Evolutionary conservation across 2,329 filamentous ascomycete genomes (phyloP), one percentile per base, ranked within the genome.

Genomic region (Trichophyton simii): DNA sequence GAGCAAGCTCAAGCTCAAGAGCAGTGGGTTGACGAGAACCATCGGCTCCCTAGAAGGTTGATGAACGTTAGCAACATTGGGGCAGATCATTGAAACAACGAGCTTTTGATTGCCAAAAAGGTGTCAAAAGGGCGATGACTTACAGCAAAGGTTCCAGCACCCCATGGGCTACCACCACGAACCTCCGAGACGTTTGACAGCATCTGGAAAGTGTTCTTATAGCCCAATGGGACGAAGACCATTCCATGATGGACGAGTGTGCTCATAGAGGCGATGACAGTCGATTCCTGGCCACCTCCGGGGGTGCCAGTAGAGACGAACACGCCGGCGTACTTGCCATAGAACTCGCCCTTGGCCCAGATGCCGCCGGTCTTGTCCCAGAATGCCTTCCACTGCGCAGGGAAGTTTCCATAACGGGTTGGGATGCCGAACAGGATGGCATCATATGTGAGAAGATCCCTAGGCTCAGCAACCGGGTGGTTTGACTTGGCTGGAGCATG

Each of bases 361-460:
- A 94, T 88, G 68, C 82, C 80, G 71, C 92, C 92, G 25, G 90
- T 91, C 77, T 83, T 83, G 80, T 99, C 94, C 88, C 91, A 95
- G 73, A 79, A 79, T 60, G 74, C 76, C 82, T 94, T 96, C 88
- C 88, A 96, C 79, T 99, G 94, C 18, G 87, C 89, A 57, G 92
- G 91, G 82, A 96, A 96, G 84, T 95, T 97, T 70, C 94, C 94
- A 79, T 89, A 99, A 67, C 94, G 85, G 59, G 94, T 99, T 63
- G 94, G 94, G 74, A 97, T 94, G 67, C 94, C 94, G 70, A 97
- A 83, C 66, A 99, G 86, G 80, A 96, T 86, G 67, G 80, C 94
- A 71, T 97, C 91, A 79, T 95, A 97, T 60, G 79, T 66, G 71
- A 86, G 83, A 50, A 96, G 85, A 36, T 74, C 78, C 11, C 81